Evolutionary conservation across 306 rosid species (phyloP).

Genomic region (Herpetospermum pedunculosum): DNA sequence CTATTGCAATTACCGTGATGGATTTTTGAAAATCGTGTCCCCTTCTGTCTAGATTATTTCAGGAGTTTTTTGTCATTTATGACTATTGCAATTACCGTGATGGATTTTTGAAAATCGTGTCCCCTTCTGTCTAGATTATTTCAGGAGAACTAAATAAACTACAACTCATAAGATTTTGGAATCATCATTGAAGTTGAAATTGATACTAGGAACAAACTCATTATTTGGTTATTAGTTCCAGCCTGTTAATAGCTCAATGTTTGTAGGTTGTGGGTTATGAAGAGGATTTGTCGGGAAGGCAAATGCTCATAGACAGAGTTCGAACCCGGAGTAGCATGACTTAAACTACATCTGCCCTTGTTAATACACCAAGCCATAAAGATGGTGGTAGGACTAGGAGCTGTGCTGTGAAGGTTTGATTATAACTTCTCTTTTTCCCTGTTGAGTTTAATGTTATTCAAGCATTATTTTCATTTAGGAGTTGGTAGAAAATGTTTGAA

Average conservation of each 20-base stretch:
- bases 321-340: slow-evolving; percentile 60
- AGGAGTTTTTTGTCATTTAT: slow-evolving; percentile 1
- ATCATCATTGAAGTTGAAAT: background rate
- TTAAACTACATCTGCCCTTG: background rate
- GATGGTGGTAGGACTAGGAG: background rate
- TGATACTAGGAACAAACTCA: slow-evolving; percentile 6
- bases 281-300: slow-evolving; percentile 88
- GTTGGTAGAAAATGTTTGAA: background rate
- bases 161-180: background rate
- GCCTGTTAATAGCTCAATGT: slow-evolving; percentile 8
- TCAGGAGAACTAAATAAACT: background rate
- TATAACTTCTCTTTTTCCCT: background rate
- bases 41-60: too few species aligned
- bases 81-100: background rate
- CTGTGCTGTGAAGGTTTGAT: background rate
- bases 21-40: background rate
- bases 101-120: background rate
- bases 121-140: background rate
- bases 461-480: background rate
- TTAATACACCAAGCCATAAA: background rate
- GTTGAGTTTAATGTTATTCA: slow-evolving; percentile 1
- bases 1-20: background rate
- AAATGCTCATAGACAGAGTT: slow-evolving; percentile 79
- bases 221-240: slow-evolving; percentile 10
- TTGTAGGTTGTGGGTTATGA: slow-evolving; percentile 78